Evolutionary conservation across 1,139 yeast genomes (phyloP), one percentile per base, ranked within the genome.

Genomic region (Debaryomyces fabryi): DNA sequence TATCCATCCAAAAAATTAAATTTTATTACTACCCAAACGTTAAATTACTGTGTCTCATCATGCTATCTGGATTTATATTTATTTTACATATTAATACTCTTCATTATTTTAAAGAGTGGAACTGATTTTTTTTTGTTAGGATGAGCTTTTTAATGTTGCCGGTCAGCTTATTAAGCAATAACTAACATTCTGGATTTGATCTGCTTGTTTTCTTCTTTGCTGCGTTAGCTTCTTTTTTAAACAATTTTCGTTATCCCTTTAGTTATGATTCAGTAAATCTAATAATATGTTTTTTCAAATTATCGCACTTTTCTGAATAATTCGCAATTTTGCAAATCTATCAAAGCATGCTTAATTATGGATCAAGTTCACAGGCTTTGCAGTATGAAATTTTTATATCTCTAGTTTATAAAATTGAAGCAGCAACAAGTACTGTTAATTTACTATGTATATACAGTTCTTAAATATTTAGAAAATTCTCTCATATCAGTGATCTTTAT

Each of bases 1-100:
- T 20, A 18, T 12, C 27, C 24, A 35, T 16, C 15, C 21, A 35
- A 36, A 30, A 30, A 27, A 3, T 41, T 23, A n/a, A 33, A 16
- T 7, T 37, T 21, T 44, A 44, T 44, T 37, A 38, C 42, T 37
- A 38, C 42, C 46, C 42, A 27, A 30, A 18, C 29, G 9, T 39
- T 20, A 21, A 12, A 8, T 35, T 35, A 35, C 25, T 35, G 23
- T 9, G 8, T 35, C 16, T 20, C 38, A 35, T 5, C 15, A 35
- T 35, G 25, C 38, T 35, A 21, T 12, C 21, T 9, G 38, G 38
- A 35, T 35, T 35, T 35, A 35, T 34, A 34, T 35, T 35, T 35
- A 35, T 35, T 34, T 35, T 15, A 13, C 38, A 35, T 20, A 18
- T 35, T 35, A 35, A 35, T 35, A 18, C 25, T 35, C 38, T 21